These are phyloP conservation scores for Fusarium dimerum DNA, from an alignment of 2,329 filamentous ascomycete species.

Conservation along the genomic window DNA sequence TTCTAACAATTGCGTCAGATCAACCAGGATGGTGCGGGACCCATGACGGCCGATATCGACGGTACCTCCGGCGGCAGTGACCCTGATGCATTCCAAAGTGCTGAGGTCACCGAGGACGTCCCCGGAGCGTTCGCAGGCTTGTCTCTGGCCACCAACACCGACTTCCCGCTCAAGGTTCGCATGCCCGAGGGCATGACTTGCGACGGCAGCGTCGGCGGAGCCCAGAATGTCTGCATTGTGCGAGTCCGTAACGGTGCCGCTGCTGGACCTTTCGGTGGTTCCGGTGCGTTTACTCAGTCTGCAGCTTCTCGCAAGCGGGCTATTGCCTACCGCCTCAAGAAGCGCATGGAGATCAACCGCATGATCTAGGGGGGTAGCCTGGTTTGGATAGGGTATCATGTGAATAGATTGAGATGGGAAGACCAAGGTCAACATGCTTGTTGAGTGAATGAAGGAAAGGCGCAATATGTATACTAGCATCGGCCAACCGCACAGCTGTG, in stretches of 20 bases:
- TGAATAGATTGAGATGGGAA: not conserved
- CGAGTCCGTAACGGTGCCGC: slow-evolving; percentile 62
- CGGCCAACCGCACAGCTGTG: not conserved
- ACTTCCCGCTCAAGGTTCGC: slow-evolving; percentile 65
- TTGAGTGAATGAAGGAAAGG: not conserved
- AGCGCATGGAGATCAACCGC: slow-evolving; percentile 37
- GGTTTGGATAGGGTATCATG: not conserved
- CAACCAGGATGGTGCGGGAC: slow-evolving; percentile 71
- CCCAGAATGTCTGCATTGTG: slow-evolving; percentile 63
- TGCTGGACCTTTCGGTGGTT: slow-evolving; percentile 68
- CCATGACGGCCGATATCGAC: slow-evolving; percentile 61
- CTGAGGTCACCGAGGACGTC: slow-evolving; percentile 60
- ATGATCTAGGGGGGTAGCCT: not conserved
- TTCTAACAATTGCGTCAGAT: slow-evolving; percentile 44
- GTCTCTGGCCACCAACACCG: slow-evolving; percentile 59
- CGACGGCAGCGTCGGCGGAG: slow-evolving; percentile 58
- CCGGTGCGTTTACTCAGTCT: slow-evolving; percentile 65
- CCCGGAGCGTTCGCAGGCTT: slow-evolving; percentile 60
- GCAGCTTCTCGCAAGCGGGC: slow-evolving; percentile 61
- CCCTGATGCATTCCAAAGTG: slow-evolving; percentile 58
- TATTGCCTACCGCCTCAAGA: slow-evolving; percentile 52
- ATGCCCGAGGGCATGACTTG: slow-evolving; percentile 72
- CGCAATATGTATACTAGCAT: not conserved
- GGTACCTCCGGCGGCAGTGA: slow-evolving; percentile 64
- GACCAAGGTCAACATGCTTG: not conserved